Evolutionary conservation across 169 alveolate genomes (phyloP), one percentile per base, ranked within the genome.

Genomic region (Neospora caninum): DNA sequence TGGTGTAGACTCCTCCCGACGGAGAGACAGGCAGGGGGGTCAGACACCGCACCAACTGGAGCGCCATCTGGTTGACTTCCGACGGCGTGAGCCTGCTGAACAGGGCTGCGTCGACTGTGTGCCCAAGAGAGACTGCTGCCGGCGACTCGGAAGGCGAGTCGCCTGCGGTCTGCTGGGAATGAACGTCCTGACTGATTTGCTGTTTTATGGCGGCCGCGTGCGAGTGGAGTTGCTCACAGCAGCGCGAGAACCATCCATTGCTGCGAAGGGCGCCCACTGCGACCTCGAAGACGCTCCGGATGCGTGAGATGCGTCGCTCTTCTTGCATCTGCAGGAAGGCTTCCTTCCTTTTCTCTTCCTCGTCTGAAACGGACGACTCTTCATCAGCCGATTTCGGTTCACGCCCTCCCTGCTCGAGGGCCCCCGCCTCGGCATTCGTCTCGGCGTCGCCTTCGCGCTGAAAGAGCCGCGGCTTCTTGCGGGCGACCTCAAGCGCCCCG

Each of bases 41-140:
- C 38, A 82, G 38, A 82, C 89, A 82, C 38, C 89, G 89, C 34
- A 82, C 67, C 39, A 82, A 29, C 89, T 41, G 89, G 20, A 41
- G 67, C 6, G 89, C 64, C 13, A 82, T 41, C 25, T 82, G 54
- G 25, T 42, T 42, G 27, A 18, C 53, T 38, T 82, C 89, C 0
- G 89, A 22, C 0, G 64, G 38, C 1, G 89, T 39, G 54, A 82
- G 89, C 1, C 89, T 6, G 9, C 49, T 73, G 84, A 31, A 73
- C 38, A 73, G 42, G 43, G 84, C 39, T 43, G 45, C 27, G 25
- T 73, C 84, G 84, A 73, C 84, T 36, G 45, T 22, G 45, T 16
- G 42, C 84, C 43, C 73, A 64, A 29, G 73, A 27, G n/a, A 64
- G 73, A 64, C 73, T 7, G 73, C 25, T 13, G 13, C 22, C 58